Base-by-base conservation (phyloP, 2,329 filamentous ascomycete genomes). In the Cryoendolithus antarcticus region DNA sequence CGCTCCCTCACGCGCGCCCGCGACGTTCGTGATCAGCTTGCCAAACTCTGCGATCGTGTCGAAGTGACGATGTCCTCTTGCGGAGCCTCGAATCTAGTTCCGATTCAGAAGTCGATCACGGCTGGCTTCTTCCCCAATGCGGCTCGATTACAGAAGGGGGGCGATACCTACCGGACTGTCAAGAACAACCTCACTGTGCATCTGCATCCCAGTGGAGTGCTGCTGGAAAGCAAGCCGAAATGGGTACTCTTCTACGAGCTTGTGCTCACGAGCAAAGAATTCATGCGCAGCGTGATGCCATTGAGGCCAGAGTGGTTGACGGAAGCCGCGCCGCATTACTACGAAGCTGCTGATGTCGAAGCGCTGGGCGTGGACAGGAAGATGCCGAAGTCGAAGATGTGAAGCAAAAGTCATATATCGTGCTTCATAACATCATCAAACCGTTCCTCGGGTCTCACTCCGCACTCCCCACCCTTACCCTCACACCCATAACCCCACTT, bases 71-170 rank as follows among this genome's bases (percentile, higher is more conserved):
- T 74, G 24, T 74, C 76, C 2, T 82, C 78, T 1, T 74, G 74
- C 46, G 86, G 86, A 4, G 69, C 77, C 2, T 70, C 67, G 37
- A 86, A 95, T 57, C 62, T 86, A 11, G 65, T 76, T 4, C 82
- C 86, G 0, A 86, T 96, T 50, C 82, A 88, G 54, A 88, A 93
- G 44, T 82, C 88, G 9, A 73, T 98, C 38, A 88, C 86, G 1
- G 79, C 86, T 0, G 91, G 89, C 2, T 98, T 94, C 71, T 96
- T 96, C 69, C 80, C 84, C 12, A 94, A 96, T 58, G 86, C 88
- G 0, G 88, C 88, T 1, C 70, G 86, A 2, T 63, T 98, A 40
- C 81, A 91, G 57, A 72, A 83, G 35, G 81, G 82, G 31, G 91
- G 91, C 2, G 82, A 93, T 54, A 82, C 76, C 44, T 98, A 98